Evolutionary conservation across 2,329 filamentous ascomycete genomes (phyloP).

Genomic region (Claviceps spartinae): DNA sequence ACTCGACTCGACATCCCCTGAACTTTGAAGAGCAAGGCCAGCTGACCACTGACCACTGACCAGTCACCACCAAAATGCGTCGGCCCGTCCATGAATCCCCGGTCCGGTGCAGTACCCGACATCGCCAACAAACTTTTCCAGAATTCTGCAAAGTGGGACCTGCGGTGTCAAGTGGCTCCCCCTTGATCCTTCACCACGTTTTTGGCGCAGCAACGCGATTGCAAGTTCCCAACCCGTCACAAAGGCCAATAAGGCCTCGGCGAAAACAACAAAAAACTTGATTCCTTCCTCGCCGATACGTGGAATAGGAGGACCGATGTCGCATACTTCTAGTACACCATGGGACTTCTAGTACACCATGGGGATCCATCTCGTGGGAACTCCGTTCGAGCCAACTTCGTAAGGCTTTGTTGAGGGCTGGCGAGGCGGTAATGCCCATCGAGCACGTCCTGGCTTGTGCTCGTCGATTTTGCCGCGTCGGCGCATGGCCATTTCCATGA

Average conservation of each 20-base stretch:
- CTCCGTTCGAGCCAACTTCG: conserved; percentile 41
- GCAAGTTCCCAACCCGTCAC: not conserved
- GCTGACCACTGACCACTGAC: no score
- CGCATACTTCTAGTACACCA: conserved; percentile 11
- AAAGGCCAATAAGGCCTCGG: not conserved
- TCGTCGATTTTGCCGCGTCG: conserved; percentile 52
- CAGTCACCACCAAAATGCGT: no score
- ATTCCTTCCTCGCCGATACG: not conserved
- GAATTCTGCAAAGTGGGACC: conserved; percentile 1
- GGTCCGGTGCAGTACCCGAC: no score
- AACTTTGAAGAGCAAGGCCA: no score
- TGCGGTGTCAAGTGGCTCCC: not conserved
- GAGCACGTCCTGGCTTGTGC: conserved; percentile 51
- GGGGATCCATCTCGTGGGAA: conserved; percentile 46
- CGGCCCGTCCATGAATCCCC: no score
- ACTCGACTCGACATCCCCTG: no score
- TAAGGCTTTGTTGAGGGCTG: conserved; percentile 40
- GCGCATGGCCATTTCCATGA: conserved; percentile 62
- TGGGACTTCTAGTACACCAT: conserved; percentile 17
- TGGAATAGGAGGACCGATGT: not conserved
- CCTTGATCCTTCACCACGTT: not conserved
- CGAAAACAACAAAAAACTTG: not conserved
- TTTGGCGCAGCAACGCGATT: not conserved
- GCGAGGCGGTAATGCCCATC: conserved; percentile 54
- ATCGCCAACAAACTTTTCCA: not conserved